phyloP scores from a whole-genome alignment of 1,139 yeast species.

The Suhomyces terraborum region DNA sequence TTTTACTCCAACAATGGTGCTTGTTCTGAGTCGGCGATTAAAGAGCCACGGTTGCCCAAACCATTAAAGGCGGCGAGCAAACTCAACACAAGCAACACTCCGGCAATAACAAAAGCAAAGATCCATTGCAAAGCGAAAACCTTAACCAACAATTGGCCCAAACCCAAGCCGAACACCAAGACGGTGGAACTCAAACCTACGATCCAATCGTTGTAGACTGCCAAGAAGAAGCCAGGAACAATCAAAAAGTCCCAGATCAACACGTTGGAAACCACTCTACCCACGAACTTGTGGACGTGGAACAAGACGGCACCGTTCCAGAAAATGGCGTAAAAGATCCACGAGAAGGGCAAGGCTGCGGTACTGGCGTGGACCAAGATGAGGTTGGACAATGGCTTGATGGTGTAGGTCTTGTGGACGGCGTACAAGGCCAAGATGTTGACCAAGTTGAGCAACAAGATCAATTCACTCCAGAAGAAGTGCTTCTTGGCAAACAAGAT shows the following conservation, averaged over 20 bases:
- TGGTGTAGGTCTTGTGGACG: slow-evolving; percentile 59
- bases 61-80: slow-evolving; percentile 43
- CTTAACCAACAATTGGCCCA: slow-evolving; percentile 68
- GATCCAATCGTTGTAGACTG: slow-evolving; percentile 70
- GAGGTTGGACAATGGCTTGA: slow-evolving; percentile 56
- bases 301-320: slow-evolving; percentile 83
- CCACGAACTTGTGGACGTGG: slow-evolving; percentile 56
- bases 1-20: slow-evolving; percentile 13
- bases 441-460: slow-evolving; percentile 58
- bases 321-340: slow-evolving; percentile 71
- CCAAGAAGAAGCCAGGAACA: slow-evolving; percentile 59
- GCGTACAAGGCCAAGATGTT: slow-evolving; percentile 60
- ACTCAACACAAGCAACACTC: slow-evolving; percentile 51
- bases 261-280: slow-evolving; percentile 71
- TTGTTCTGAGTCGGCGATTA: slow-evolving; percentile 9
- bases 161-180: slow-evolving; percentile 63
- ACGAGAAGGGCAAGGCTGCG: slow-evolving; percentile 69
- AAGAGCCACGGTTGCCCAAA: slow-evolving; percentile 6
- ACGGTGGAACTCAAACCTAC: slow-evolving; percentile 61
- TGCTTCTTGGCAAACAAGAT: slow-evolving; percentile 58
- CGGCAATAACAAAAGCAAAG: slow-evolving; percentile 70
- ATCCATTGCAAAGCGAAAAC: slow-evolving; percentile 82
- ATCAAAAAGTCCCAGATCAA: slow-evolving; percentile 77
- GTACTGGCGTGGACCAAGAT: slow-evolving; percentile 62
- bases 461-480: slow-evolving; percentile 55